Percentiles rank a stretch among this genome's conserved stretches.
Conservation (phyloP, 2,329 filamentous ascomycete species). For the Epichloe typhina region DNA sequence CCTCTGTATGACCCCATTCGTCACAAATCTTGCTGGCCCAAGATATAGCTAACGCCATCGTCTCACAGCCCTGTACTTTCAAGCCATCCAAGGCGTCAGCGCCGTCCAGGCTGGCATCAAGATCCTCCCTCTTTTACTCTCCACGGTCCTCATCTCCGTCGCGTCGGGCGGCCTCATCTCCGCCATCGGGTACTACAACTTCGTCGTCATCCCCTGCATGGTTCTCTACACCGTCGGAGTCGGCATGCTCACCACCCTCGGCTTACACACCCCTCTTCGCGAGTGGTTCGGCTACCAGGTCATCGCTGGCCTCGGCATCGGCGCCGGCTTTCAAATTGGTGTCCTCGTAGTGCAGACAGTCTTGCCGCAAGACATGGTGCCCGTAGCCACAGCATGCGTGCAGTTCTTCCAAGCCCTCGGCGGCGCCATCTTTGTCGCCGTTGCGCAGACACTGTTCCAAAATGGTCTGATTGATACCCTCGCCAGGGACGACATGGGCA, state of each 20-base stretch:
- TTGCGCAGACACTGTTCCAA: constrained; percentile 54
- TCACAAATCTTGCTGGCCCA: constrained; percentile 7
- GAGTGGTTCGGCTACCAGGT: constrained; percentile 48
- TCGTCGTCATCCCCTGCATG: constrained; percentile 28
- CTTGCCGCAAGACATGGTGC: constrained; percentile 32
- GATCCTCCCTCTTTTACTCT: constrained; percentile 38
- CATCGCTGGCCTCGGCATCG: constrained; percentile 39
- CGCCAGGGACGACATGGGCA: constrained; percentile 24
- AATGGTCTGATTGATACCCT: constrained; percentile 47
- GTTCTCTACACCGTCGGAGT: constrained; percentile 31
- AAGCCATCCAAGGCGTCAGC: constrained; percentile 37
- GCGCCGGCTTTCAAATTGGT: constrained; percentile 33
- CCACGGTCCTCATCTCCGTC: constrained; percentile 35
- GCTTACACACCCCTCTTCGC: constrained; percentile 28
- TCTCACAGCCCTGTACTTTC: constrained; percentile 34
- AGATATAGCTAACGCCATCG: not conserved
- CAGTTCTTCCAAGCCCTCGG: constrained; percentile 53
- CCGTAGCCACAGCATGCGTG: constrained; percentile 36
- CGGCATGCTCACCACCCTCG: constrained; percentile 42
- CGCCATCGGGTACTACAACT: constrained; percentile 28
- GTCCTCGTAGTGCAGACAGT: constrained; percentile 39
- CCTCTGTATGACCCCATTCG: constrained; percentile 23
- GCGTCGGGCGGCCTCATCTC: constrained; percentile 29
- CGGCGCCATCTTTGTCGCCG: constrained; percentile 50
- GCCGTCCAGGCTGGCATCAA: constrained; percentile 42